Evolutionary conservation across 176 grass and related monocot species (phyloP).

Genomic region (Bothriochloa decipiens): DNA sequence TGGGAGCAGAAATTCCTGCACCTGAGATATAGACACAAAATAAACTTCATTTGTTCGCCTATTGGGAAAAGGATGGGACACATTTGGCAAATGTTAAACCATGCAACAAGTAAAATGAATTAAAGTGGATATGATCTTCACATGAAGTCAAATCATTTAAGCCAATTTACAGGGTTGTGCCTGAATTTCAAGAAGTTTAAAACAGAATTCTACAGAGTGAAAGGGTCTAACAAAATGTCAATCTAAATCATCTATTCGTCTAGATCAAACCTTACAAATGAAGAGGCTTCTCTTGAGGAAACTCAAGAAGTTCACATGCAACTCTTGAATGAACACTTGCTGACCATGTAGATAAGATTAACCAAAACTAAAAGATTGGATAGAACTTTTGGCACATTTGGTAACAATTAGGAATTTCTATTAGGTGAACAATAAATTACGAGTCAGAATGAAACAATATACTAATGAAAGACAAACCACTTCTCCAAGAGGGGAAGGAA

Average conservation of each 20-base stretch:
- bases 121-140: background rate
- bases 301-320: constrained; percentile 13
- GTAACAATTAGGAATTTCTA: background rate
- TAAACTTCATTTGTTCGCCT: background rate
- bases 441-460: background rate
- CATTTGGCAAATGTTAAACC: background rate
- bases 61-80: background rate
- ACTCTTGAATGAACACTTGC: background rate
- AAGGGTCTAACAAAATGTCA: background rate
- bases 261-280: background rate
- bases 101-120: background rate
- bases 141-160: background rate
- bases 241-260: background rate
- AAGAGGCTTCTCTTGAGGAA: background rate
- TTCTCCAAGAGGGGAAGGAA: background rate
- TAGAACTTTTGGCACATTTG: background rate
- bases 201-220: background rate
- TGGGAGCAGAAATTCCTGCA: background rate
- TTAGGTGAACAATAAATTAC: constrained; percentile 1
- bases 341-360: background rate
- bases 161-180: background rate
- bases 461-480: background rate
- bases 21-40: background rate
- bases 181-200: background rate
- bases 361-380: background rate